phyloP scores from a whole-genome alignment of 208 protist genomes.

The Leishmania martiniquensis region DNA sequence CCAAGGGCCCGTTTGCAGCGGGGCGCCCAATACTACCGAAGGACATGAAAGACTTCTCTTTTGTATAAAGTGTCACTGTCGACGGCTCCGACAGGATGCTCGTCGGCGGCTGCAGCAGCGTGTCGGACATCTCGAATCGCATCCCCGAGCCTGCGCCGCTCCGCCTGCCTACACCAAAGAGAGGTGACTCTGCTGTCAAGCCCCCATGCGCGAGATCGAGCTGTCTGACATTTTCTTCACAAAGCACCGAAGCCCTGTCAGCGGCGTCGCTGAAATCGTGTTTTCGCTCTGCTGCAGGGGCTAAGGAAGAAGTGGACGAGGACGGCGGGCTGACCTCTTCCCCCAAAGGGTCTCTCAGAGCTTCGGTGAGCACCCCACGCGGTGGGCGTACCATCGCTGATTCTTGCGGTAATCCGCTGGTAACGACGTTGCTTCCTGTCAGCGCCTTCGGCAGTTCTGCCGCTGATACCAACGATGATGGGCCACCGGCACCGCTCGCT shows the following conservation, averaged over 20 bases:
- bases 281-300: neutral
- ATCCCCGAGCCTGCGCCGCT: neutral
- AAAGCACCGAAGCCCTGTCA: neutral
- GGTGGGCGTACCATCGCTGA: neutral
- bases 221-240: conserved; percentile 1
- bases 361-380: no score
- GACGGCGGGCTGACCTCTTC: conserved; percentile 2
- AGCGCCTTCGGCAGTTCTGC: neutral
- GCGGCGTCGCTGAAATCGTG: neutral
- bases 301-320: neutral
- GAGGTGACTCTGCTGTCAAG: neutral
- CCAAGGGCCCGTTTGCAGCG: neutral
- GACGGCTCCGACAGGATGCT: conserved; percentile 31
- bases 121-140: conserved; percentile 21
- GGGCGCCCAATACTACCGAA: no score
- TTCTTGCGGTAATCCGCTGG: neutral
- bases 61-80: neutral
- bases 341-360: neutral
- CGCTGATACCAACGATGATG: neutral
- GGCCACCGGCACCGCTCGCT: neutral
- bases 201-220: neutral
- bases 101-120: conserved; percentile 28
- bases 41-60: neutral
- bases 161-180: neutral
- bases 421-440: neutral